Evolutionary conservation across 768 basidiomycete genomes (phyloP), one percentile per base, ranked within the genome.

Genomic region (Psilocybe azurescens): DNA sequence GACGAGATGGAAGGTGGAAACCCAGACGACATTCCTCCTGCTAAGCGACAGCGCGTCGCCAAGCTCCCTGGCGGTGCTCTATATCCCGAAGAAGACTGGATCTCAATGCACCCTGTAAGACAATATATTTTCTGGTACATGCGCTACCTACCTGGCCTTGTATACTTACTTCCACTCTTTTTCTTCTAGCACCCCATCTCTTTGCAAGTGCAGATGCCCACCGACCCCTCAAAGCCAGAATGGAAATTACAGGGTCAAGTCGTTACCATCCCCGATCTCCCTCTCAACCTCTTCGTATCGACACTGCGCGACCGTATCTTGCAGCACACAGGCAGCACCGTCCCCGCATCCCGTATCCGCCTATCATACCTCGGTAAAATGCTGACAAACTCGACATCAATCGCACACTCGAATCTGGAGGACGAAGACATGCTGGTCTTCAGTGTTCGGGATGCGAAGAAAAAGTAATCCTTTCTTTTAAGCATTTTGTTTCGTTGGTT

Each of bases 1-100:
- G 94, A 96, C 59, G 87, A 93, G 74, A 90, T 93, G 86, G 90
- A 89, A 62, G 90, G 86, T 18, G 76, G 69, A 24, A 75, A 64
- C 9, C 72, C 73, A 7, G 90, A 89, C 58, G 88, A 86, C 52
- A 78, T 88, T 20, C 92, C 90, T 24, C 90, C 93, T 5, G 88
- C 95, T 52, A 99, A 99, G 77, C 83, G 95, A 56, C 92, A 94
- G 69, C 88, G 87, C 59, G 86, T 97, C 13, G 90, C 90, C 29
- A 96, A 95, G 75, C 77, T 95, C 39, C 91, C 93, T 2, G 93
- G 88, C 30, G 94, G 94, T 0, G 87, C 87, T 57, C 76, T 90
- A 59, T 97, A 96, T 74, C 84, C 94, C 6, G 95, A 95, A 69
- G 82, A 86, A 56, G 93, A 96, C 73, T 98, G 95, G 95, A 87